A percentile compares a stretch with the other conserved stretches of the same genome.
These are phyloP conservation scores for Senecio squalidus DNA, from an alignment of 140 eudicot genomes.

Conservation along the genomic window DNA sequence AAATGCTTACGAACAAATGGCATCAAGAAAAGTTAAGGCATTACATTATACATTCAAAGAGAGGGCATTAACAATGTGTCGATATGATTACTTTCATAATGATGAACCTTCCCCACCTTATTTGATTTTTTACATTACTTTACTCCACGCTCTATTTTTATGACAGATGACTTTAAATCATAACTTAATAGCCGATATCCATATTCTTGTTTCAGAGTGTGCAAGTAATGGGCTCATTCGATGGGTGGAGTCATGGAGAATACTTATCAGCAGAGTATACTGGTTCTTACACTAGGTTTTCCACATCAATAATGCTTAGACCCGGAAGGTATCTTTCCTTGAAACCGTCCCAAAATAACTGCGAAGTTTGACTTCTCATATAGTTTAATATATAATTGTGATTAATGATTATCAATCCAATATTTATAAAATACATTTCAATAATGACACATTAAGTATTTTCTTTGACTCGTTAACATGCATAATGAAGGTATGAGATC, in stretches of 20 bases:
- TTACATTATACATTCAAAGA: too few relatives aligned
- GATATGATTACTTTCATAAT: not conserved
- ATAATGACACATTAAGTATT: not conserved
- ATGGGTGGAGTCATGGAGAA: slow-evolving; percentile 96
- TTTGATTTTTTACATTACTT: not conserved
- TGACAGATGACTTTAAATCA: not conserved
- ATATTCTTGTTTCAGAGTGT: slow-evolving; percentile 52
- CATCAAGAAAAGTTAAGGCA: too few relatives aligned
- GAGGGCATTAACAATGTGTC: slow-evolving; percentile 1
- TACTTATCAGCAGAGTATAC: slow-evolving; percentile 82
- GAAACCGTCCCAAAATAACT: not conserved
- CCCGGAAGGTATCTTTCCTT: slow-evolving; percentile 75
- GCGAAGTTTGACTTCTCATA: not conserved
- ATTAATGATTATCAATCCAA: not conserved
- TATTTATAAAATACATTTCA: not conserved
- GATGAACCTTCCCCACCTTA: not conserved
- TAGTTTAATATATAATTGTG: not conserved
- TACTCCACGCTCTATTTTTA: not conserved
- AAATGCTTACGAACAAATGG: too few relatives aligned
- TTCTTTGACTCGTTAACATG: not conserved
- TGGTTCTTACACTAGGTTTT: slow-evolving; percentile 61
- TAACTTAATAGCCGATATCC: not conserved
- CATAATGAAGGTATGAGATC: slow-evolving; percentile 73
- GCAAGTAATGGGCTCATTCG: slow-evolving; percentile 94
- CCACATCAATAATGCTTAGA: slow-evolving; percentile 73